These are phyloP conservation scores for Jatropha podagrica DNA, from an alignment of 441 rosid genomes.

Conservation along the genomic window DNA sequence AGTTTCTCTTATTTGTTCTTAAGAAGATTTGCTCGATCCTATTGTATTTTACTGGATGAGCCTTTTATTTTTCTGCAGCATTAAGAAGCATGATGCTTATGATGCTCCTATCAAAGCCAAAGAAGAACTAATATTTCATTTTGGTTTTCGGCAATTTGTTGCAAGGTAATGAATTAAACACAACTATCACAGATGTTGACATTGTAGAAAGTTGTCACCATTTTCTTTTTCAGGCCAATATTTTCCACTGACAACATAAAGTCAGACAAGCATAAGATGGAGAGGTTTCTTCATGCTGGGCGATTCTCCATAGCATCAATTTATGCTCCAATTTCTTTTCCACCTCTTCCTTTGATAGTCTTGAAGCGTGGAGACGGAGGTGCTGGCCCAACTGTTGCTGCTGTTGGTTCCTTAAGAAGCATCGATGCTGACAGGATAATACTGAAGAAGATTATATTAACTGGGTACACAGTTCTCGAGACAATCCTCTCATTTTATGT, in stretches of 20 bases:
- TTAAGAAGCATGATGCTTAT: conserved; percentile 78
- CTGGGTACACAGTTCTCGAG: conserved; percentile 58
- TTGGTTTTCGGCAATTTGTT: conserved; percentile 93
- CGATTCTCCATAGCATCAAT: conserved; percentile 75
- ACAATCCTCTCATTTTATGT: neutral
- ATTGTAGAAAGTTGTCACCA: conserved; percentile 6
- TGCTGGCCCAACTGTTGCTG: conserved; percentile 61
- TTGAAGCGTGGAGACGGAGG: conserved; percentile 56
- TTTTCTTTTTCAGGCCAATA: conserved; percentile 60
- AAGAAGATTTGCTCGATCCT: neutral
- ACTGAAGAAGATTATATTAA: conserved; percentile 81
- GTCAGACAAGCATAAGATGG: conserved; percentile 95
- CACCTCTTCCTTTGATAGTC: conserved; percentile 78
- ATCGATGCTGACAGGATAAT: conserved; percentile 80
- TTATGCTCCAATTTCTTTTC: conserved; percentile 90
- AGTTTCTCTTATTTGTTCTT: conserved; percentile 11
- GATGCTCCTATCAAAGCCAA: conserved; percentile 82
- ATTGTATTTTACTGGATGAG: conserved; percentile 15
- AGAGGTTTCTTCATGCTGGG: conserved; percentile 87
- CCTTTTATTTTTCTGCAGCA: conserved; percentile 42
- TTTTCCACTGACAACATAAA: conserved; percentile 75
- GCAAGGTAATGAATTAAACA: conserved; percentile 52
- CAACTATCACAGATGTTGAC: neutral
- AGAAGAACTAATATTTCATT: conserved; percentile 88
- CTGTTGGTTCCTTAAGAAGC: conserved; percentile 86